Percentiles rank a stretch among this genome's conserved stretches.
Evolutionary conservation across 2,329 filamentous ascomycete species (phyloP).

Genomic region (Acrodontium crateriforme): DNA sequence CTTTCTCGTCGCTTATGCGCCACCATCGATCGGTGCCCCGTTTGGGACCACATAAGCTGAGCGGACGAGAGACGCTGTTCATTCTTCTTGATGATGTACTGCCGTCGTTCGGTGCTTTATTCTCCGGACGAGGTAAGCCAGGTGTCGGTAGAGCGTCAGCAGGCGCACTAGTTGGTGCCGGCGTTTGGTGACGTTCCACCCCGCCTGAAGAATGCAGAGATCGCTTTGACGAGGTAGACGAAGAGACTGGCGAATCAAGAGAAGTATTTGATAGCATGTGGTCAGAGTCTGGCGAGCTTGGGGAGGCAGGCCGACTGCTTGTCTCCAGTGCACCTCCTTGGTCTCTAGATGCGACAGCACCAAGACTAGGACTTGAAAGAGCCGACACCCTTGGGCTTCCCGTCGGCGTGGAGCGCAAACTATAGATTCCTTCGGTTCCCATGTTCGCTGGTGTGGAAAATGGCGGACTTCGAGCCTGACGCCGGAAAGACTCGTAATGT

Average conservation of each 20-base stretch:
- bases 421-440: slow-evolving; percentile 60
- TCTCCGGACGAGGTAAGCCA: slow-evolving; percentile 8
- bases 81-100: slow-evolving; percentile 12
- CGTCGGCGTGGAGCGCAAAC: slow-evolving; percentile 31
- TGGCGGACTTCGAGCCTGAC: slow-evolving; percentile 65
- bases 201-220: too few relatives aligned
- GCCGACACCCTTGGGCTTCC: slow-evolving; percentile 34
- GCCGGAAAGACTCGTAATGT: slow-evolving; percentile 90
- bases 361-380: slow-evolving; percentile 24
- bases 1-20: slow-evolving; percentile 94
- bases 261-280: neutral
- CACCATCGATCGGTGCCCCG: slow-evolving; percentile 72
- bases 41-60: slow-evolving; percentile 18
- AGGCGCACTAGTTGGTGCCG: slow-evolving; percentile 6
- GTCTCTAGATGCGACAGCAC: slow-evolving; percentile 4
- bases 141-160: slow-evolving; percentile 16
- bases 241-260: slow-evolving; percentile 3
- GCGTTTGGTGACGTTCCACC: too few relatives aligned
- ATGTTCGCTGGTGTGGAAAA: slow-evolving; percentile 75
- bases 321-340: neutral
- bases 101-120: slow-evolving; percentile 4
- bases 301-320: neutral
- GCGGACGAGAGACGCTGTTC: slow-evolving; percentile 28
- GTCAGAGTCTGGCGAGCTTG: slow-evolving; percentile 2
- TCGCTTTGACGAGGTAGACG: neutral